Conservation (phyloP, 805 yeast species). For the Barnettozyma wickerhamii region DNA sequence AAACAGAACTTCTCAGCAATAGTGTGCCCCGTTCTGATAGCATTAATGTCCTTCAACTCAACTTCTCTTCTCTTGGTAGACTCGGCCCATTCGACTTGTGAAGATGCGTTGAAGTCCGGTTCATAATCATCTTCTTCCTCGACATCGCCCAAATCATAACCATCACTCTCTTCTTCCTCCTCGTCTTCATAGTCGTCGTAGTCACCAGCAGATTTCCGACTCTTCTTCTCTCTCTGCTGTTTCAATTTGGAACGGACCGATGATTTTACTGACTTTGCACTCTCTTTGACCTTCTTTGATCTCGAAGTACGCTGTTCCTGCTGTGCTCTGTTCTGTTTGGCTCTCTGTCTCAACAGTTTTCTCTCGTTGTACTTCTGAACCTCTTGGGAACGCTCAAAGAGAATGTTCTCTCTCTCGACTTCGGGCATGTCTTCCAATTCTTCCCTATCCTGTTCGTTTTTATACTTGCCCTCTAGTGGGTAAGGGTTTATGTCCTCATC, state of each 20-base stretch:
- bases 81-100: constrained; percentile 47
- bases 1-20: constrained; percentile 71
- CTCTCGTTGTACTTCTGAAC: constrained; percentile 86
- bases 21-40: constrained; percentile 71
- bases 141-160: constrained; percentile 34
- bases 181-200: constrained; percentile 41
- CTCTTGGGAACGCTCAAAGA: constrained; percentile 90
- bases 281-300: constrained; percentile 25
- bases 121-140: constrained; percentile 42
- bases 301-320: constrained; percentile 32
- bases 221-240: constrained; percentile 67
- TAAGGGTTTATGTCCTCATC: constrained; percentile 64
- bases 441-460: constrained; percentile 72
- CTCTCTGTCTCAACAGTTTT: constrained; percentile 77
- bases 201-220: constrained; percentile 29
- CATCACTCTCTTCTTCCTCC: constrained; percentile 33
- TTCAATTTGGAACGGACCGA: constrained; percentile 69
- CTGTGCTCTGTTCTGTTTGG: constrained; percentile 46
- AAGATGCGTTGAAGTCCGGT: constrained; percentile 39
- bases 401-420: constrained; percentile 83
- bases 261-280: constrained; percentile 33
- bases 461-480: constrained; percentile 90
- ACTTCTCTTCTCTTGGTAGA: constrained; percentile 41
- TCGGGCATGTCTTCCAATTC: constrained; percentile 72
- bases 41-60: constrained; percentile 61